Percentiles rank a stretch among this genome's conserved stretches.
These are phyloP conservation scores for Pichia sp. DNA, from an alignment of 1,139 yeast genomes.

Conservation along the genomic window DNA sequence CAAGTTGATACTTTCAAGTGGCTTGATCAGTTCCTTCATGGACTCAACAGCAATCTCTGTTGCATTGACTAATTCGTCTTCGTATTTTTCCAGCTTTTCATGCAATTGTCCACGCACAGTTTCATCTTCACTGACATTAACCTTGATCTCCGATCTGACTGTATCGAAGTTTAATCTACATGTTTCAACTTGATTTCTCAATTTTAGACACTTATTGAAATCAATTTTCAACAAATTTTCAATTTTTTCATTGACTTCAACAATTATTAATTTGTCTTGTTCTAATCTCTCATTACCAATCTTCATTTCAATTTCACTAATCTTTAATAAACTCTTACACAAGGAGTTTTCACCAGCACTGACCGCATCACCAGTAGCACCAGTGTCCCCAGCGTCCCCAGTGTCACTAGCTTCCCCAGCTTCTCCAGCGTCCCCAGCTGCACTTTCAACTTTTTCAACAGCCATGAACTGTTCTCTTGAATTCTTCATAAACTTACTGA, in stretches of 20 bases:
- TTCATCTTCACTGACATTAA: constrained; percentile 30
- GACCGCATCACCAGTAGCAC: no score
- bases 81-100: constrained; percentile 55
- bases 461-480: constrained; percentile 28
- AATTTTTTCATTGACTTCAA: constrained; percentile 50
- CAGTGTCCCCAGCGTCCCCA: constrained; percentile 18
- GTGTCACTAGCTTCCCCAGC: constrained; percentile 21
- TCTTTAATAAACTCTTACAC: constrained; percentile 45
- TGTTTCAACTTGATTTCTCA: constrained; percentile 62
- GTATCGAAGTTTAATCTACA: constrained; percentile 66
- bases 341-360: constrained; percentile 35
- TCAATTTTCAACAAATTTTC: constrained; percentile 46
- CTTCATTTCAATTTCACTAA: constrained; percentile 53
- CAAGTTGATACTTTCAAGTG: constrained; percentile 55
- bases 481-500: constrained; percentile 39
- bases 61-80: constrained; percentile 73
- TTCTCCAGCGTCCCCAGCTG: constrained; percentile 22
- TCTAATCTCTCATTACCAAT: constrained; percentile 56
- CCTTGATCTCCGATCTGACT: constrained; percentile 47
- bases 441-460: not conserved
- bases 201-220: constrained; percentile 53
- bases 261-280: constrained; percentile 56
- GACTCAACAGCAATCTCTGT: constrained; percentile 70
- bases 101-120: constrained; percentile 38
- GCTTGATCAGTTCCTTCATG: constrained; percentile 65